Evolutionary conservation across 805 yeast genomes (phyloP).

Genomic region (Saturnispora hagleri): DNA sequence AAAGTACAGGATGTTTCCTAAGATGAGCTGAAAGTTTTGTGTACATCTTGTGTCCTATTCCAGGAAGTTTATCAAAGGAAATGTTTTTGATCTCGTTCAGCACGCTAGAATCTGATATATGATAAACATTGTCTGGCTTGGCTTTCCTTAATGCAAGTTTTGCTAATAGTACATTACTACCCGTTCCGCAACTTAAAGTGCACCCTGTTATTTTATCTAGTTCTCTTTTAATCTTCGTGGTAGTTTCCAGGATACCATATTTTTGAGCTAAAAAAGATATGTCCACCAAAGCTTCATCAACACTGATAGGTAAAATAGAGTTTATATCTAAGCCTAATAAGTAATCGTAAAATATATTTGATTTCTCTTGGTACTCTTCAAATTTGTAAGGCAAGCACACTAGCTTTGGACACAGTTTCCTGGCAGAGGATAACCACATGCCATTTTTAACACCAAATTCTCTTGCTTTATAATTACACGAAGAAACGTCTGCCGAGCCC

Average conservation of each 20-base stretch:
- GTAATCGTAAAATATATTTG: constrained; percentile 55
- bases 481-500: constrained; percentile 68
- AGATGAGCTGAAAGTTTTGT: constrained; percentile 32
- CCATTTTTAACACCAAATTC: constrained; percentile 74
- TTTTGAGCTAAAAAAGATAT: constrained; percentile 27
- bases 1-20: constrained; percentile 17
- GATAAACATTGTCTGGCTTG: constrained; percentile 65
- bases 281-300: constrained; percentile 86
- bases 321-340: constrained; percentile 37
- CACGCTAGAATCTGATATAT: constrained; percentile 25
- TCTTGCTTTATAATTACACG: constrained; percentile 86
- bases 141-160: constrained; percentile 64
- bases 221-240: constrained; percentile 30
- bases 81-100: constrained; percentile 28
- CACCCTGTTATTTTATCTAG: constrained; percentile 45
- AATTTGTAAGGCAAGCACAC: constrained; percentile 65
- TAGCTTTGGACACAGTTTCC: constrained; percentile 49
- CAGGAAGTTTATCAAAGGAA: constrained; percentile 43
- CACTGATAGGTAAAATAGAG: constrained; percentile 72
- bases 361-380: constrained; percentile 55
- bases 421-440: constrained; percentile 77
- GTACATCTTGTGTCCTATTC: constrained; percentile 47
- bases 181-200: constrained; percentile 73
- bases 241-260: constrained; percentile 20
- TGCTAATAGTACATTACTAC: constrained; percentile 65